Percentiles rank a stretch among this genome's conserved stretches.
These are phyloP conservation scores for Agroathelia rolfsii DNA, from an alignment of 1,284 basidiomycete genomes.

Conservation along the genomic window DNA sequence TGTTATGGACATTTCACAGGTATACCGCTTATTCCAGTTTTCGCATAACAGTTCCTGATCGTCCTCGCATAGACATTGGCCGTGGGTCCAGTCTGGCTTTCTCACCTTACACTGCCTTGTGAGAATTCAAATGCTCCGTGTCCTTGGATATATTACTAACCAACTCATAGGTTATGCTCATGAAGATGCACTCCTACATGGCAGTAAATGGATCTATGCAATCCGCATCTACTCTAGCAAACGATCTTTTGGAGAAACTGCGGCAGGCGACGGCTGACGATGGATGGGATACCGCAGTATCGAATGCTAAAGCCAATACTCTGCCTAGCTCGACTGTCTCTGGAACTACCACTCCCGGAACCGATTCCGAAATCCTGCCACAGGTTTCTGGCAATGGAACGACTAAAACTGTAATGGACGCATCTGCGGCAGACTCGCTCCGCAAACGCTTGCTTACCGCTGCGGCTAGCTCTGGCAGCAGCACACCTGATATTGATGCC, in stretches of 20 bases:
- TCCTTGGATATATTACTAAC: constrained; percentile 1
- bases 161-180: constrained; percentile 65
- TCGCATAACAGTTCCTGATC: constrained; percentile 2
- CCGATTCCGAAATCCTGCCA: constrained; percentile 15
- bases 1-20: constrained; percentile 82
- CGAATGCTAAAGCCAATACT: constrained; percentile 34
- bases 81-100: constrained; percentile 97
- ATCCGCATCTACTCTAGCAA: constrained; percentile 36
- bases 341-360: constrained; percentile 22
- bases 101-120: constrained; percentile 85
- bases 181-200: constrained; percentile 97
- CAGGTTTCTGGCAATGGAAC: constrained; percentile 31
- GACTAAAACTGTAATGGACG: constrained; percentile 42
- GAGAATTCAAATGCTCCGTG: constrained; percentile 19
- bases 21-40: constrained; percentile 15
- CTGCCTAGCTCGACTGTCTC: constrained; percentile 18
- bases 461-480: constrained; percentile 12
- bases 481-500: constrained; percentile 16
- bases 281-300: constrained; percentile 53
- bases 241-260: constrained; percentile 34
- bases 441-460: constrained; percentile 41
- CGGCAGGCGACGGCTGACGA: constrained; percentile 43
- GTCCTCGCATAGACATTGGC: constrained; percentile 70
- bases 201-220: constrained; percentile 83
- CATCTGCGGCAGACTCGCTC: constrained; percentile 38